Conservation (phyloP, 305 asterid species). For the Fraxinus dipetala region DNA sequence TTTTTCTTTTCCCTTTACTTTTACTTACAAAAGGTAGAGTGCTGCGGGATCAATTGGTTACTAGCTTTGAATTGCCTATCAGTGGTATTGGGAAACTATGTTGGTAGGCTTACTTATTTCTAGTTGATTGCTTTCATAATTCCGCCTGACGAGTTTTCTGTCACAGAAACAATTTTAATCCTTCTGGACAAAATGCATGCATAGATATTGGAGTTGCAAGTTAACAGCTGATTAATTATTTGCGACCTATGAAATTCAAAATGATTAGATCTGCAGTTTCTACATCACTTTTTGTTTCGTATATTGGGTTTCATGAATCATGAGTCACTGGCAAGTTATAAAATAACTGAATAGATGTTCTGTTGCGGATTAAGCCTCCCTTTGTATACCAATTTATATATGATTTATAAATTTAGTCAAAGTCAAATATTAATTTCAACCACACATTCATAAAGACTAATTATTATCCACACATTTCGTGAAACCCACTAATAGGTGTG, state of each 20-base stretch:
- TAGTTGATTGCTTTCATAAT: background rate
- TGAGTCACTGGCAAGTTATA: background rate
- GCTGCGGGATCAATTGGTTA: background rate
- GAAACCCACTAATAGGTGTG: background rate
- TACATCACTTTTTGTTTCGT: background rate
- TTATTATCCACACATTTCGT: background rate
- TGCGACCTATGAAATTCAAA: background rate
- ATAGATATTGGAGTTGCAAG: background rate
- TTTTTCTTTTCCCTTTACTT: background rate
- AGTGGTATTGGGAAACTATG: background rate
- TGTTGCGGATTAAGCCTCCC: background rate
- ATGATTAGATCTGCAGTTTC: background rate
- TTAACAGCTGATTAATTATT: background rate
- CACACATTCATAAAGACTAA: background rate
- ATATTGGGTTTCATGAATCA: background rate
- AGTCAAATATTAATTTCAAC: background rate
- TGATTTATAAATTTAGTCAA: background rate
- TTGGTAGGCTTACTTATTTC: background rate
- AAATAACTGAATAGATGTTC: conserved; percentile 3
- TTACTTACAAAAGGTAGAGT: background rate
- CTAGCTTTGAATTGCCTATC: background rate
- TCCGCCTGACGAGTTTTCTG: background rate
- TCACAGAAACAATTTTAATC: background rate
- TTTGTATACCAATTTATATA: background rate
- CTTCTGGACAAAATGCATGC: background rate